A percentile compares a stretch with the other conserved stretches of the same genome.
Conservation (phyloP, 108 stramenopile species). For the Pseudonitzschia pungens region DNA sequence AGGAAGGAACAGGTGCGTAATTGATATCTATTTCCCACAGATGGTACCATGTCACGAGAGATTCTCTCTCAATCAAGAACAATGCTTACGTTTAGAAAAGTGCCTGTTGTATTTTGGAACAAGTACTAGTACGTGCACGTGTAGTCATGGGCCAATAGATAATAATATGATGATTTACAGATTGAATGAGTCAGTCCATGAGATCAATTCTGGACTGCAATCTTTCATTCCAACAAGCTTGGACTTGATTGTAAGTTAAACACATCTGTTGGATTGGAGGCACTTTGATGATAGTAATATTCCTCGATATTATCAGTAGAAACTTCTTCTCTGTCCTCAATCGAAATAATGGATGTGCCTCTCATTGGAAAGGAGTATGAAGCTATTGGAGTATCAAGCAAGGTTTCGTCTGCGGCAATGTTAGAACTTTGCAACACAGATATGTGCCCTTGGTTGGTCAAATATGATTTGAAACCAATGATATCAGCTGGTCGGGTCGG, state of each 20-base stretch:
- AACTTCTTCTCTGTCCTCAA: background rate
- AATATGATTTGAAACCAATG: constrained; percentile 12
- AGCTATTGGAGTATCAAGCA: background rate
- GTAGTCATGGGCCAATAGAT: too few species aligned
- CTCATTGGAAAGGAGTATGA: constrained; percentile 11
- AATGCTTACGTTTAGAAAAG: too few species aligned
- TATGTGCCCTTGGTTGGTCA: constrained; percentile 12
- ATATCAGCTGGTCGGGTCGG: constrained; percentile 5
- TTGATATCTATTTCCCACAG: too few species aligned
- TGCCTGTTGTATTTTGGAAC: too few species aligned
- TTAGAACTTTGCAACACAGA: constrained; percentile 1
- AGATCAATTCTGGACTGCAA: background rate
- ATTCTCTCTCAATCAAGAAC: too few species aligned
- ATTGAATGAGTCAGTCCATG: too few species aligned
- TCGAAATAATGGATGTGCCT: constrained; percentile 8
- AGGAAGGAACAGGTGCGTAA: too few species aligned
- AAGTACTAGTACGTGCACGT: too few species aligned
- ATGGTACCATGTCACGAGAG: too few species aligned
- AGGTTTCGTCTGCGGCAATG: background rate
- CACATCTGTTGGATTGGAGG: constrained; percentile 15
- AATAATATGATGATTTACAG: too few species aligned
- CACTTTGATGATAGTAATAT: background rate
- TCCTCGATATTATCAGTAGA: background rate
- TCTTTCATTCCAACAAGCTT: background rate
- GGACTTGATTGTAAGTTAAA: constrained; percentile 18